Evolutionary conservation across 1,139 yeast species (phyloP).

Genomic region (Candida sp.): DNA sequence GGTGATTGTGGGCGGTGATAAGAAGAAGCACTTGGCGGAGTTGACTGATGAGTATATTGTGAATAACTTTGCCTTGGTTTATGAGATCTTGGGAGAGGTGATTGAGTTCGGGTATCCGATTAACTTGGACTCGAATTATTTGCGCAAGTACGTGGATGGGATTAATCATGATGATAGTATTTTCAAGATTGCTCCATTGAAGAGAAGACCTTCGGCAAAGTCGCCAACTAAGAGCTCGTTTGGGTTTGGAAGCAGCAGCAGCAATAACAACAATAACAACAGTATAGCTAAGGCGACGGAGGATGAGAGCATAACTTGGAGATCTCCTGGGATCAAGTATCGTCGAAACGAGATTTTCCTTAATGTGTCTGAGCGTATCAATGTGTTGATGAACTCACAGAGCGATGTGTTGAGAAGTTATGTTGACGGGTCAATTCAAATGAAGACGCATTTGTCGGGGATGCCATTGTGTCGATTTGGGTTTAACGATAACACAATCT

Average conservation of each 20-base stretch:
- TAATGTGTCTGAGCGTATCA: constrained; percentile 77
- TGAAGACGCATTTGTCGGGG: constrained; percentile 79
- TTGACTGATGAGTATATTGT: constrained; percentile 34
- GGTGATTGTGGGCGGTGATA: constrained; percentile 20
- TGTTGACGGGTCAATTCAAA: constrained; percentile 76
- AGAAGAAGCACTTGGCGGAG: constrained; percentile 6
- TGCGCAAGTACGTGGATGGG: constrained; percentile 26
- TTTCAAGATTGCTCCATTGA: constrained; percentile 18
- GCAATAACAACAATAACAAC: background rate
- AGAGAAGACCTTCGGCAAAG: constrained; percentile 16
- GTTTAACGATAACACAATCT: constrained; percentile 48
- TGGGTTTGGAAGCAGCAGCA: background rate
- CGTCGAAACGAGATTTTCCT: constrained; percentile 82
- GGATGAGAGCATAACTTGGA: constrained; percentile 55
- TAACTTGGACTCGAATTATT: constrained; percentile 57
- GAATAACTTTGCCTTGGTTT: constrained; percentile 66
- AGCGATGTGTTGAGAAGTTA: constrained; percentile 70
- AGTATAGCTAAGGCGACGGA: background rate
- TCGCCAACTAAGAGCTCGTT: constrained; percentile 6
- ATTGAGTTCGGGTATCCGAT: constrained; percentile 86
- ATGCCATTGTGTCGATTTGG: constrained; percentile 73
- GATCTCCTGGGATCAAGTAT: constrained; percentile 73
- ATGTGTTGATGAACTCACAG: constrained; percentile 63
- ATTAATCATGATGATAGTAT: constrained; percentile 25
- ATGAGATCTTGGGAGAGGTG: constrained; percentile 79